Conservation (phyloP, 805 yeast species). For the Saturnispora saitoi region DNA sequence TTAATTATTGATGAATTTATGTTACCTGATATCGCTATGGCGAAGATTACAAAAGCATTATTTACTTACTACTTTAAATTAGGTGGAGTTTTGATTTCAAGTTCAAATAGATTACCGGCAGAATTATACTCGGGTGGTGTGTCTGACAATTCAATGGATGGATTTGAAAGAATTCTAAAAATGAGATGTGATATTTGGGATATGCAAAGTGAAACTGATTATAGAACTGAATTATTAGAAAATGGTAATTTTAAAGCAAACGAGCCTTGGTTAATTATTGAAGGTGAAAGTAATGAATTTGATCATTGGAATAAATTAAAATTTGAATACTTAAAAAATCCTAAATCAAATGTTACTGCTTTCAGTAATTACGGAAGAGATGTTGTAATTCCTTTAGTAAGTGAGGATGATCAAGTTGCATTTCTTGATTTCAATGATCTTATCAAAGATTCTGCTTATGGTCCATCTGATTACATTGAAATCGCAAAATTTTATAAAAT, state of each 20-base stretch:
- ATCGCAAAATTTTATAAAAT: slow-evolving; percentile 52
- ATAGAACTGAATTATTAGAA: slow-evolving; percentile 33
- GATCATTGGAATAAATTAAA: slow-evolving; percentile 33
- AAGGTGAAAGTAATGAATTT: slow-evolving; percentile 21
- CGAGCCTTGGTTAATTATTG: slow-evolving; percentile 29
- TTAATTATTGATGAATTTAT: slow-evolving; percentile 65
- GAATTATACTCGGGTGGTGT: slow-evolving; percentile 61
- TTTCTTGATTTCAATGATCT: slow-evolving; percentile 42
- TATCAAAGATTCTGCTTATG: slow-evolving; percentile 43
- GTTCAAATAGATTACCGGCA: slow-evolving; percentile 65
- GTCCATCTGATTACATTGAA: slow-evolving; percentile 65
- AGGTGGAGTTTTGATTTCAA: slow-evolving; percentile 70
- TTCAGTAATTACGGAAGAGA: slow-evolving; percentile 51
- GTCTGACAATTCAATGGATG: slow-evolving; percentile 46
- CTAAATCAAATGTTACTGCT: slow-evolving; percentile 15
- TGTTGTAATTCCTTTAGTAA: slow-evolving; percentile 36
- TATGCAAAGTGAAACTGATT: slow-evolving; percentile 52
- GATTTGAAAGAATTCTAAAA: slow-evolving; percentile 48
- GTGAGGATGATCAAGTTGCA: slow-evolving; percentile 33
- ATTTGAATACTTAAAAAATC: slow-evolving; percentile 5
- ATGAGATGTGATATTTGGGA: slow-evolving; percentile 53
- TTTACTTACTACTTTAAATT: slow-evolving; percentile 63
- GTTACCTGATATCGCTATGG: slow-evolving; percentile 70
- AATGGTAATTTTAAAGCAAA: slow-evolving; percentile 14
- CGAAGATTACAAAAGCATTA: slow-evolving; percentile 54